phyloP scores from a whole-genome alignment of 73 alveolate species.

The Halteria grandinella region DNA sequence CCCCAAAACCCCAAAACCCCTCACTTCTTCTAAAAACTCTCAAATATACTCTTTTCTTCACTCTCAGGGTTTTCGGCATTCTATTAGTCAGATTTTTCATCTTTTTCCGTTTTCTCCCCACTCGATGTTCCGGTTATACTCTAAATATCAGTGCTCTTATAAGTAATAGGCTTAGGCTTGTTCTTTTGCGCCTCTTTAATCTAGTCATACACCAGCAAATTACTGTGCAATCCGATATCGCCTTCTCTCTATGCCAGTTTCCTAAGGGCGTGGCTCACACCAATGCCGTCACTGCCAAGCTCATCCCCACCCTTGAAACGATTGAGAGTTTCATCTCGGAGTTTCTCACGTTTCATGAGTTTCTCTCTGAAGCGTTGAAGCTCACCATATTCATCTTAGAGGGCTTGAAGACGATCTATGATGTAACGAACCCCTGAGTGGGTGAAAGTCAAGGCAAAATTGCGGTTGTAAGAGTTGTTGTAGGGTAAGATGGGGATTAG shows the following conservation, averaged over 20 bases:
- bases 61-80: neutral
- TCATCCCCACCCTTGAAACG: no score
- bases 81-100: neutral
- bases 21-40: no score
- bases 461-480: constrained; percentile 54
- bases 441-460: constrained; percentile 39
- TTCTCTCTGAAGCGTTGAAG: no score
- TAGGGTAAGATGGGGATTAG: constrained; percentile 44
- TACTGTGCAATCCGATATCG: neutral
- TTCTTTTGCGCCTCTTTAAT: neutral
- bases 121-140: neutral
- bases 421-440: no score
- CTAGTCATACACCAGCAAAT: no score
- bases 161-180: neutral
- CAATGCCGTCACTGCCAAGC: no score
- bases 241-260: neutral
- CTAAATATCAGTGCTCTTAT: neutral
- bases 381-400: no score
- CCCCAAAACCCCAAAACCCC: no score
- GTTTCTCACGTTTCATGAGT: no score
- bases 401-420: no score
- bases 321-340: no score
- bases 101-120: neutral
- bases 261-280: neutral
- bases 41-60: neutral